Evolutionary conservation across 129 eudicot genomes (phyloP).

Genomic region (carrot (Daucus carota)): DH1_v3.0 NC_030384.2:37217001-37217500

Average conservation of each 20-base stretch:
- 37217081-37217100: constrained; percentile 17
- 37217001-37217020: constrained; percentile 39
- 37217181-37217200: constrained; percentile 13
- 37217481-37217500: constrained; percentile 17
- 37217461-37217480: constrained; percentile 25
- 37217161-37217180: constrained; percentile 13
- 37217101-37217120: constrained; percentile 33
- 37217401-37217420: constrained; percentile 43
- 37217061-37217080: constrained; percentile 21
- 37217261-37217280: constrained; percentile 26
- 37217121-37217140: constrained; percentile 30
- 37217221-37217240: constrained; percentile 22
- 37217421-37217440: constrained; percentile 35
- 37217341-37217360: constrained; percentile 29
- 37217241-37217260: constrained; percentile 16
- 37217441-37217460: constrained; percentile 27
- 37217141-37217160: constrained; percentile 22
- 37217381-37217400: constrained; percentile 45
- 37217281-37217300: constrained; percentile 19
- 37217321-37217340: constrained; percentile 20
- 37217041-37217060: constrained; percentile 23
- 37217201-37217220: constrained; percentile 29
- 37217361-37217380: constrained; percentile 44
- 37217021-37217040: constrained; percentile 28
- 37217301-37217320: background rate